A percentile compares a stretch with the other conserved stretches of the same genome.
phyloP scores from a whole-genome alignment of 495 filamentous ascomycete species.

The Podospora didyma region DNA sequence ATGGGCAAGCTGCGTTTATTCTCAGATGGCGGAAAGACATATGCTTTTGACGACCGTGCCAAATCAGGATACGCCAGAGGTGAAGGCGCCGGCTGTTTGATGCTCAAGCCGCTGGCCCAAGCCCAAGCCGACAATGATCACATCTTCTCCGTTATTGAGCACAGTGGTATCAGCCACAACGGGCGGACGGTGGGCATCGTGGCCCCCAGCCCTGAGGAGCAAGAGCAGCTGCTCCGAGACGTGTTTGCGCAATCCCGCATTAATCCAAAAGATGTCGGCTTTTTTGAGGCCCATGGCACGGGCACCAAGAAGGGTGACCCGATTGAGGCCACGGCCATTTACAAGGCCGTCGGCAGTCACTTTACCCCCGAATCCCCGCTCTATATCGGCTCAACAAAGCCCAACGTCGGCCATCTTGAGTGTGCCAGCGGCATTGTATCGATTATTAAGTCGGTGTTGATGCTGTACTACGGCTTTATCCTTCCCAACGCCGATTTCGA shows the following conservation, averaged over 20 bases:
- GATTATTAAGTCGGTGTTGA: slow-evolving; percentile 56
- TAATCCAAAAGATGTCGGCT: slow-evolving; percentile 39
- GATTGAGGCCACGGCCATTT: slow-evolving; percentile 54
- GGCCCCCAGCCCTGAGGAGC: slow-evolving; percentile 47
- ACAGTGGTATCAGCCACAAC: slow-evolving; percentile 52
- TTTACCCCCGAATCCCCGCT: slow-evolving; percentile 37
- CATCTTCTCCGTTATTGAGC: slow-evolving; percentile 52
- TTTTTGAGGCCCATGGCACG: slow-evolving; percentile 53
- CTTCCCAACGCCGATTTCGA: slow-evolving; percentile 50
- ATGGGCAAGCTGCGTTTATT: slow-evolving; percentile 34
- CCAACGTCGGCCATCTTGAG: slow-evolving; percentile 59
- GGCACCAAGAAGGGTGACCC: slow-evolving; percentile 61
- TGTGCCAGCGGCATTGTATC: slow-evolving; percentile 53
- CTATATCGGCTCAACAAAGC: slow-evolving; percentile 56
- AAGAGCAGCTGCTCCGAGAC: slow-evolving; percentile 43
- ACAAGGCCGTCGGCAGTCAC: slow-evolving; percentile 37
- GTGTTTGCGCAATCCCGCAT: slow-evolving; percentile 40
- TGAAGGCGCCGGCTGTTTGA: slow-evolving; percentile 38
- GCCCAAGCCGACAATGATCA: slow-evolving; percentile 52
- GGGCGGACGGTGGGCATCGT: slow-evolving; percentile 53
- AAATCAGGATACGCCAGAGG: slow-evolving; percentile 43
- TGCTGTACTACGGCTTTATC: slow-evolving; percentile 54
- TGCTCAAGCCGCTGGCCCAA: slow-evolving; percentile 51
- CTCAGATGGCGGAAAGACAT: slow-evolving; percentile 33
- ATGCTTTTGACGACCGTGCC: slow-evolving; percentile 39